Base-by-base conservation (phyloP, 208 protist genomes). In the Leishmania tarentolae region DNA sequence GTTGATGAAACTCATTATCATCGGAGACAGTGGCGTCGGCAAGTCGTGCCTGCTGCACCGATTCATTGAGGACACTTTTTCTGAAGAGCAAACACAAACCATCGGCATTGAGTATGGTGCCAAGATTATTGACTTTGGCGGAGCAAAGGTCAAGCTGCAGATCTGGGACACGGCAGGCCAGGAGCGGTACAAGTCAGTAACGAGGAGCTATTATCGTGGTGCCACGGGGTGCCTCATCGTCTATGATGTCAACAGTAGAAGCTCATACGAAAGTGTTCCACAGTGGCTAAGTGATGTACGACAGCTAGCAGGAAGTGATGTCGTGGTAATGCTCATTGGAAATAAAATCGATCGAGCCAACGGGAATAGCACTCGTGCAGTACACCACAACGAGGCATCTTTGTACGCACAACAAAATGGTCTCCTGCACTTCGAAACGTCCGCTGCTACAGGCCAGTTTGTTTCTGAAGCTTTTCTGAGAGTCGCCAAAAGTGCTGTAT, bases 21-120 rank as follows among this genome's bases (percentile, higher is more conserved):
- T 97, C 19, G 94, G 94, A 2, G 90, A 97, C 83, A 95, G 91
- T 66, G 92, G 91, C 28, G 96, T 98, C 0, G 98, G 98, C 56
- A 99, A 99, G 88, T 99, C 97, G 6, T 99, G 96, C 61, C 88
- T 99, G n/a, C 88, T 99, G 15, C 96, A 99, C 83, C 93, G 99
- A 42, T 99, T 99, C 86, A 97, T 98, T 42, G 97, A 99, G 78
- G 94, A 99, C 80, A 97, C 93, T 44, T 99, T 98, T 94, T 92
- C 79, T n/a, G 88, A 96, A 63, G 96, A 99, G 74, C 97, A 95
- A 57, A 96, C 97, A 3, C 98, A 99, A 81, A 99, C 99, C 3
- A 99, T 99, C 90, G 99, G 99, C 63, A 98, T 99, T 37, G 99
- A 99, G 85, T 99, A 99, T 89, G 99, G 99, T 40, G 98, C 98